These are phyloP conservation scores for Curvularia sp. DNA, from an alignment of 2,329 filamentous ascomycete genomes.

Conservation along the genomic window DNA sequence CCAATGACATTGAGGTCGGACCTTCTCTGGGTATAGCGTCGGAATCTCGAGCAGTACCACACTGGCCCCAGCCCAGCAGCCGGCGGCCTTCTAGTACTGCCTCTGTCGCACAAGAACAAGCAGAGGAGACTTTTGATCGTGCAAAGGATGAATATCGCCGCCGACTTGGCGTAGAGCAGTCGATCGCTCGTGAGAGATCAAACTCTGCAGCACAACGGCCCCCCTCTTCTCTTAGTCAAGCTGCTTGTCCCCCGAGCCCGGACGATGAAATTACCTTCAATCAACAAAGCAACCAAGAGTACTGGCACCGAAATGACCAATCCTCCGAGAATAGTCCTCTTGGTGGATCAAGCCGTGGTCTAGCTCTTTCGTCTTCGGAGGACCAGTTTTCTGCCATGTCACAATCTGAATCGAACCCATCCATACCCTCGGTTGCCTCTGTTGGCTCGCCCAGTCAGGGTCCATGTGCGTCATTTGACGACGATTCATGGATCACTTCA, in stretches of 20 bases:
- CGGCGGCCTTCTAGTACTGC: constrained; percentile 16
- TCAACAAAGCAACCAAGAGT: constrained; percentile 40
- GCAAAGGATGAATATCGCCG: constrained; percentile 50
- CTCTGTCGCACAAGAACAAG: constrained; percentile 30
- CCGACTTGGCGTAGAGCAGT: constrained; percentile 44
- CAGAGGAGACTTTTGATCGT: constrained; percentile 45
- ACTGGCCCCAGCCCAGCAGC: constrained; percentile 5
- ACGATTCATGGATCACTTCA: constrained; percentile 30
- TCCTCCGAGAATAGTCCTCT: constrained; percentile 53
- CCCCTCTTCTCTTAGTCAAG: constrained; percentile 40
- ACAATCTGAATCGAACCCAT: constrained; percentile 59
- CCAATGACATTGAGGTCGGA: constrained; percentile 36
- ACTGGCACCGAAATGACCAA: constrained; percentile 38
- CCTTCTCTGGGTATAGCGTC: constrained; percentile 29
- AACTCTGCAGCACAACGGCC: constrained; percentile 34
- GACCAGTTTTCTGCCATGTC: constrained; percentile 58
- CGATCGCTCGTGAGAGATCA: constrained; percentile 36
- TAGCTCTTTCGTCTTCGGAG: constrained; percentile 57
- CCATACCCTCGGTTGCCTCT: constrained; percentile 59
- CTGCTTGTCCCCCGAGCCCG: constrained; percentile 56
- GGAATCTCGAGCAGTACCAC: constrained; percentile 11
- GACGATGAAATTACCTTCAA: constrained; percentile 50
- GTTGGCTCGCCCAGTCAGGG: constrained; percentile 55
- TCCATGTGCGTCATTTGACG: constrained; percentile 35
- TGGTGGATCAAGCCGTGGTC: constrained; percentile 34